A percentile compares a stretch with the other conserved stretches of the same genome.
phyloP scores from a whole-genome alignment of 1,139 yeast species.

The Sugiyamaella pinicola region DNA sequence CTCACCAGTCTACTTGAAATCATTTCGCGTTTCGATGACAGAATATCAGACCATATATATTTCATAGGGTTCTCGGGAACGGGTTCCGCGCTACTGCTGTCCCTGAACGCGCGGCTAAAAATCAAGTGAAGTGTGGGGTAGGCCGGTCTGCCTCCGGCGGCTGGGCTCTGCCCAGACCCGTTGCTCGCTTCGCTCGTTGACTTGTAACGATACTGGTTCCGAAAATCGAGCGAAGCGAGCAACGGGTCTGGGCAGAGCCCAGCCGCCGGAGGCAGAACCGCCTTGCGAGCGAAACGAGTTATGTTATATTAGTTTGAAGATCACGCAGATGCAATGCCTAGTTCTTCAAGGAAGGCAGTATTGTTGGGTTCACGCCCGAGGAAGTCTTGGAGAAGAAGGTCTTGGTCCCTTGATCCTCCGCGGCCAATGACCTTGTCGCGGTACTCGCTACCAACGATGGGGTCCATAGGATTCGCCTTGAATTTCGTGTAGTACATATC shows the following conservation, averaged over 20 bases:
- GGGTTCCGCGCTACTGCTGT: slow-evolving; percentile 8
- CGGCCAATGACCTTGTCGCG: slow-evolving; percentile 68
- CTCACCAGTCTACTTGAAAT: background rate
- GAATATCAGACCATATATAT: background rate
- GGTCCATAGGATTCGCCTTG: slow-evolving; percentile 66
- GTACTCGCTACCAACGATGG: slow-evolving; percentile 61
- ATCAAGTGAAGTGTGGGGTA: slow-evolving; percentile 9
- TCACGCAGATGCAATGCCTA: slow-evolving; percentile 44
- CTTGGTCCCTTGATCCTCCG: slow-evolving; percentile 74
- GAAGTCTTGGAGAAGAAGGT: slow-evolving; percentile 62
- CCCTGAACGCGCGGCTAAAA: slow-evolving; percentile 18
- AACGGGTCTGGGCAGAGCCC: slow-evolving; percentile 14
- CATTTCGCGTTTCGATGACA: too few relatives aligned
- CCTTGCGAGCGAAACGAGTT: too few relatives aligned
- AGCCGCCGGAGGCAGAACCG: slow-evolving; percentile 7
- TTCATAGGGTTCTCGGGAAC: background rate
- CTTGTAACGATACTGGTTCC: too few relatives aligned
- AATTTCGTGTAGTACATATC: slow-evolving; percentile 80
- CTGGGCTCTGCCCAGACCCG: too few relatives aligned
- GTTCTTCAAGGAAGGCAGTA: slow-evolving; percentile 67
- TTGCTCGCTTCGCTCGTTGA: too few relatives aligned
- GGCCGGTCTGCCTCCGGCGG: too few relatives aligned
- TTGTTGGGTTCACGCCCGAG: slow-evolving; percentile 77
- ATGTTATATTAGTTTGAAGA: background rate
- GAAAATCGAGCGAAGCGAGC: slow-evolving; percentile 12